Evolutionary conservation across 1,139 yeast species (phyloP), one percentile per base, ranked within the genome.

Genomic region (Kurtzmaniella quercitrusa): DNA sequence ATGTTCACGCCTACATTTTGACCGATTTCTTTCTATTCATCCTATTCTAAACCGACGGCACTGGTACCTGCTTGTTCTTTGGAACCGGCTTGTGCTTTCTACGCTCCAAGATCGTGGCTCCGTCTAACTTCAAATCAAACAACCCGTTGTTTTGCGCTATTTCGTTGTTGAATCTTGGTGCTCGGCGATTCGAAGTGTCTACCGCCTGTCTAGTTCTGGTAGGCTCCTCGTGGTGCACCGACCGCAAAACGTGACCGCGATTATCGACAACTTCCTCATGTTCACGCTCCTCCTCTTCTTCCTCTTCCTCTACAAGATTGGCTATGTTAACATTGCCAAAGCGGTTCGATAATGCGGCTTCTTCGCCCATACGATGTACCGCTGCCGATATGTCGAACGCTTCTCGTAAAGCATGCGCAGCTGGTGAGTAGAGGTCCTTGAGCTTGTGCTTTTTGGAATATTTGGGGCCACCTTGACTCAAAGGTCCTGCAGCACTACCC

Each of bases 381-480:
- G 97, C 97, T 45, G 94, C 83, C 16, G 96, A 84, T 14, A 93
- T 86, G 58, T 93, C 98, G 64, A 91, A 91, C 8, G 96, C 97
- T 56, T 93, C 98, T 54, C 89, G 84, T 71, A 93, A 77, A 0
- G 95, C 95, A 43, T 84, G 88, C 0, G 94, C 94, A 5, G 94
- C 96, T 4, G 97, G 97, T 1, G 96, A 84, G 54, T 84, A 84
- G 50, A 76, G 47, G 17, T 50, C 63, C 15, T 47, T 47, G 30
- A 51, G 54, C 38, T 51, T 51, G 42, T 47, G 59, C 47, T 58
- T 63, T 48, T 61, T 60, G 37, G 60, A 56, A 47, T 59, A 62
- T 43, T 52, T 30, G 34, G 34, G 18, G 3, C 34, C 34, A 14
- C 30, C 30, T 26, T 26, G 30, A 14, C 9, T 26, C 9, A 14